These are phyloP conservation scores for Kuraishia capsulata DNA, from an alignment of 805 yeast genomes.

Conservation along the genomic window DNA sequence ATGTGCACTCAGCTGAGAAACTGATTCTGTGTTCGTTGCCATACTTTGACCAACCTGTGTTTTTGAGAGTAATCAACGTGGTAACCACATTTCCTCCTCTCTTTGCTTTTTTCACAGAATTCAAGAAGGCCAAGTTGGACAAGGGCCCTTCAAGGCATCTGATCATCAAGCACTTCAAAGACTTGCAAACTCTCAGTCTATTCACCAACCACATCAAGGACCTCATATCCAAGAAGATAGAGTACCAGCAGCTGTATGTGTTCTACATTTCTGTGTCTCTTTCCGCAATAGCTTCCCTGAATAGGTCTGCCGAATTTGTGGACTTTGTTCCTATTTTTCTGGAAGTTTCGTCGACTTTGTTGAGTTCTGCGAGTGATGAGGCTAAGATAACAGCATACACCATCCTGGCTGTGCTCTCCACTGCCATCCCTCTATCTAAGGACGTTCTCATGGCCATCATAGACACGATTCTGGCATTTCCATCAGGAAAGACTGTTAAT, in stretches of 20 bases:
- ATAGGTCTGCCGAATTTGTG: constrained; percentile 25
- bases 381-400: constrained; percentile 81
- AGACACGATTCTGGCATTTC: constrained; percentile 38
- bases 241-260: constrained; percentile 63
- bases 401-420: constrained; percentile 63
- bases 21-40: constrained; percentile 69
- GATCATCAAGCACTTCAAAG: constrained; percentile 65
- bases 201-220: constrained; percentile 48
- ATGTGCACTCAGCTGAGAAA: constrained; percentile 69
- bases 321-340: constrained; percentile 46
- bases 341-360: constrained; percentile 47
- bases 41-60: constrained; percentile 67
- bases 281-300: constrained; percentile 55
- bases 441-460: constrained; percentile 52
- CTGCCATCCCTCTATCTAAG: constrained; percentile 58
- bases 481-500: too few species aligned
- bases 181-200: constrained; percentile 56
- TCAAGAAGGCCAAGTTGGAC: constrained; percentile 44
- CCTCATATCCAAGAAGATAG: constrained; percentile 41
- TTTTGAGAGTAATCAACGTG: constrained; percentile 67
- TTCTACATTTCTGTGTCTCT: constrained; percentile 72
- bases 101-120: constrained; percentile 62
- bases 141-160: constrained; percentile 61
- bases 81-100: constrained; percentile 68
- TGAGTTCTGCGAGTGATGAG: constrained; percentile 41